phyloP scores from a whole-genome alignment of 2,329 filamentous ascomycete genomes.

The Aspergillus sp. region DNA sequence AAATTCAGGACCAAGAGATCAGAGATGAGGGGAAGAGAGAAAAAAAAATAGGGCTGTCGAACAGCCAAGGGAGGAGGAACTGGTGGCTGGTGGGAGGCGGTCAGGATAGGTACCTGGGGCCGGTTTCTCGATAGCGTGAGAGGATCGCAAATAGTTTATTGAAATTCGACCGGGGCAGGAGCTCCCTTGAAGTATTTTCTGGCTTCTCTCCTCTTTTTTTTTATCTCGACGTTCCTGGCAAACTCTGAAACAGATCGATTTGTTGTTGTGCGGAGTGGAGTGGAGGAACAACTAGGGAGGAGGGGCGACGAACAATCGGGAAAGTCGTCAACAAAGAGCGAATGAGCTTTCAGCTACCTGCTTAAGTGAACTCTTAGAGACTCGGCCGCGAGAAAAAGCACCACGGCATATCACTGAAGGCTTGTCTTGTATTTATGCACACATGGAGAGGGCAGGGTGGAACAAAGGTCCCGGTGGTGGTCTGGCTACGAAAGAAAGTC shows the following conservation, averaged over 20 bases:
- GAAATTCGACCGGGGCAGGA: background rate
- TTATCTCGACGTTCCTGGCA: background rate
- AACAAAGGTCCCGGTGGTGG: background rate
- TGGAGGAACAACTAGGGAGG: slow-evolving; percentile 6
- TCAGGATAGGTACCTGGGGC: slow-evolving; percentile 15
- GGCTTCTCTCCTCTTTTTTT: background rate
- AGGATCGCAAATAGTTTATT: background rate
- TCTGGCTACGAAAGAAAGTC: background rate
- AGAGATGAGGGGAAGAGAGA: slow-evolving; percentile 3
- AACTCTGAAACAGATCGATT: background rate
- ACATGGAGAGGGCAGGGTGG: background rate
- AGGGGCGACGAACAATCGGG: slow-evolving; percentile 6
- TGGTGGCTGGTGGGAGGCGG: slow-evolving; percentile 27
- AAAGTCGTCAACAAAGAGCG: slow-evolving; percentile 13
- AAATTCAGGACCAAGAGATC: background rate
- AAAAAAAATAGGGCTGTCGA: slow-evolving; percentile 4
- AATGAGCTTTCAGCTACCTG: slow-evolving; percentile 4
- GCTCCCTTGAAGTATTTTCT: background rate
- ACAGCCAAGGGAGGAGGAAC: slow-evolving; percentile 10
- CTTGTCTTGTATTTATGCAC: background rate
- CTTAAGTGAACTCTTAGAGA: background rate
- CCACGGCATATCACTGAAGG: background rate
- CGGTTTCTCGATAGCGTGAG: background rate
- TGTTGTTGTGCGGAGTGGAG: slow-evolving; percentile 13
- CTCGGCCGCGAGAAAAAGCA: background rate